phyloP scores from a whole-genome alignment of 768 basidiomycete genomes.

The Amanita exitialis region DNA sequence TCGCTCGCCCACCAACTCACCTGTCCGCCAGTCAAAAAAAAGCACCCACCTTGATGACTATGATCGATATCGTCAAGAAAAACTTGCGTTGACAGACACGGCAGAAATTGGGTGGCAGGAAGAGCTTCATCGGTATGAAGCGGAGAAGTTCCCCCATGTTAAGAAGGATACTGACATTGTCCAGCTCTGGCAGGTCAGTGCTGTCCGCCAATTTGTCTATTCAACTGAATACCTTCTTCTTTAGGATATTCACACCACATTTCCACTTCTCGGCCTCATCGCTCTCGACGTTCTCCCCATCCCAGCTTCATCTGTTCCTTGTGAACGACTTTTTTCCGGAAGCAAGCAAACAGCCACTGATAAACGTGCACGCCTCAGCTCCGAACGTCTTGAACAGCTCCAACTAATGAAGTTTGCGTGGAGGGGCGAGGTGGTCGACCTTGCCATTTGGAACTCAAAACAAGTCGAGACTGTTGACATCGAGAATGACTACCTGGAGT shows the following conservation, averaged over 20 bases:
- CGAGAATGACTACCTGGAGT: too few relatives aligned
- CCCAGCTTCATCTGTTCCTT: too few relatives aligned
- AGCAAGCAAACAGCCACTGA: not conserved
- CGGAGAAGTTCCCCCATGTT: not conserved
- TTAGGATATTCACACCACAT: not conserved
- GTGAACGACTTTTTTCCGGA: not conserved
- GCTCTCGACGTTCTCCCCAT: conserved; percentile 1
- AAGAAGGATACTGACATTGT: not conserved
- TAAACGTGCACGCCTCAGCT: not conserved
- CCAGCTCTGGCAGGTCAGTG: not conserved
- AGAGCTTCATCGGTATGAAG: not conserved
- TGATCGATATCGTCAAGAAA: too few relatives aligned
- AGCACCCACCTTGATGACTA: too few relatives aligned
- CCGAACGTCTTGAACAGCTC: not conserved
- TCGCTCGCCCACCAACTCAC: too few relatives aligned
- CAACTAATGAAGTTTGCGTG: conserved; percentile 1
- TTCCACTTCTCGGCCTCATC: not conserved
- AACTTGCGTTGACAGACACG: not conserved
- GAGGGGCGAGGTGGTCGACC: too few relatives aligned
- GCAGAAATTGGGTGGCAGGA: not conserved
- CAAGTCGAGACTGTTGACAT: too few relatives aligned
- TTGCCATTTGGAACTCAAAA: too few relatives aligned
- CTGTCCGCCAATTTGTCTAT: not conserved
- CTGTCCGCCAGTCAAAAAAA: too few relatives aligned
- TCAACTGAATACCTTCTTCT: not conserved